Evolutionary conservation across 257 asterid genomes (phyloP).

Genomic region (Lavandula angustifolia): DNA sequence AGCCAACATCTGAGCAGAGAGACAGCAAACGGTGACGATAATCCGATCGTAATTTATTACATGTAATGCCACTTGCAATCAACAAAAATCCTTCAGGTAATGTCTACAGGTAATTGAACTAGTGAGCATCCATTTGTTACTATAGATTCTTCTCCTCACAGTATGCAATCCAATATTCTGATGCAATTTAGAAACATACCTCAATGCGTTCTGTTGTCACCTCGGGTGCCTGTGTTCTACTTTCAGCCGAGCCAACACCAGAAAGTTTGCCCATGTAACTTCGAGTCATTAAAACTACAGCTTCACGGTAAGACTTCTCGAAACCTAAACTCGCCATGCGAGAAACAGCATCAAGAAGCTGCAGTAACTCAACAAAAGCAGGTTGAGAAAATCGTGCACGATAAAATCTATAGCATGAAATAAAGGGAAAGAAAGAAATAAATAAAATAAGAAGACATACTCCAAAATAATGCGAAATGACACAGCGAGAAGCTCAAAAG

Average conservation of each 20-base stretch:
- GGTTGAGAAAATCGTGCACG: slow-evolving; percentile 50
- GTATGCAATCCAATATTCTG: slow-evolving; percentile 21
- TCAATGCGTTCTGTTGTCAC: slow-evolving; percentile 97
- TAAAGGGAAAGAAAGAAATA: background rate
- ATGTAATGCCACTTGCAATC: slow-evolving; percentile 77
- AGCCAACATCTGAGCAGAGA: slow-evolving; percentile 97
- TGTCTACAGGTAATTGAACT: slow-evolving; percentile 88
- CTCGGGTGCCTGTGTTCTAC: slow-evolving; percentile 76
- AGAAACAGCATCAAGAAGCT: slow-evolving; percentile 99
- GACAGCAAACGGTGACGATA: slow-evolving; percentile 95
- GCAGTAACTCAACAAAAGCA: slow-evolving; percentile 71
- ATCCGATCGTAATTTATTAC: slow-evolving; percentile 78
- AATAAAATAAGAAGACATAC: background rate
- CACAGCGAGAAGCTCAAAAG: slow-evolving; percentile 16
- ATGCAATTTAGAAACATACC: slow-evolving; percentile 48
- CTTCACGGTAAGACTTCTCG: slow-evolving; percentile 97
- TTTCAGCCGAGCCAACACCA: slow-evolving; percentile 83
- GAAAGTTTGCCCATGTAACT: slow-evolving; percentile 91
- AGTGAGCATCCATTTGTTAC: slow-evolving; percentile 60
- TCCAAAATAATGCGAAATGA: background rate
- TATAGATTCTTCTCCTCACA: slow-evolving; percentile 30
- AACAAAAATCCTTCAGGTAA: slow-evolving; percentile 94
- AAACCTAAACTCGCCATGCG: slow-evolving; percentile 98
- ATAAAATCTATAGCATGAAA: slow-evolving; percentile 16
- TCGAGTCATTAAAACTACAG: slow-evolving; percentile 84